Evolutionary conservation across 1,284 basidiomycete genomes (phyloP).

Genomic region (Chiua sp.): DNA sequence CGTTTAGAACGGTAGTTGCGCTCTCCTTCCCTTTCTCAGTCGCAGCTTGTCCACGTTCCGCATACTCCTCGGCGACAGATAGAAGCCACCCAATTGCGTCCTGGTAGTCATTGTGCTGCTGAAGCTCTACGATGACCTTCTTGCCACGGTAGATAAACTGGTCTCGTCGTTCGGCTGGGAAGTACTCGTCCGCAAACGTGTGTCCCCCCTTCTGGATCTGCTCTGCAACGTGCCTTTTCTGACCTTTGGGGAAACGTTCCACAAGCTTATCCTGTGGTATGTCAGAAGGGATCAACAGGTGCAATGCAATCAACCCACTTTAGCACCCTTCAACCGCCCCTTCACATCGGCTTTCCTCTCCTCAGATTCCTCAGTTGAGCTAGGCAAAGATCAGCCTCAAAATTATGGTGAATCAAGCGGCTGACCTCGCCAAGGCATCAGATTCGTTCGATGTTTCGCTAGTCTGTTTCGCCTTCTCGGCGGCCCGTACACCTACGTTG

Average conservation of each 20-base stretch:
- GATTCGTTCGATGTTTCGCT: conserved; percentile 19
- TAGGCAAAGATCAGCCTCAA: conserved; percentile 1
- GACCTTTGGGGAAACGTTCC: conserved; percentile 45
- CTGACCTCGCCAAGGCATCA: conserved; percentile 24
- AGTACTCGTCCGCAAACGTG: conserved; percentile 59
- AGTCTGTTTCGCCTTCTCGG: conserved; percentile 5
- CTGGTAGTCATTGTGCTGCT: conserved; percentile 92
- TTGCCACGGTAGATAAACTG: conserved; percentile 64
- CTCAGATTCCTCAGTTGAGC: conserved; percentile 44
- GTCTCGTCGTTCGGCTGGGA: conserved; percentile 70
- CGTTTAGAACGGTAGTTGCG: conserved; percentile 33
- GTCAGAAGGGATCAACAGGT: background rate
- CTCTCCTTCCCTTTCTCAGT: conserved; percentile 48
- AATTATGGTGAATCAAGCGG: background rate
- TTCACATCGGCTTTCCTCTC: conserved; percentile 58
- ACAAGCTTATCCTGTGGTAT: conserved; percentile 25
- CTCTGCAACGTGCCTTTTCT: conserved; percentile 44
- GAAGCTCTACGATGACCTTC: conserved; percentile 84
- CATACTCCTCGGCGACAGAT: conserved; percentile 77
- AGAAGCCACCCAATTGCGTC: conserved; percentile 82
- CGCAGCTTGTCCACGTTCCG: conserved; percentile 62
- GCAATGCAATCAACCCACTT: conserved; percentile 30
- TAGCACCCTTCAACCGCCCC: conserved; percentile 49
- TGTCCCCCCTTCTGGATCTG: conserved; percentile 47
- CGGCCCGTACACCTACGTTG: conserved; percentile 14